Evolutionary conservation across 164 flowering plant genomes (phyloP).

Genomic region (Chloranthus sessilifolius): DNA sequence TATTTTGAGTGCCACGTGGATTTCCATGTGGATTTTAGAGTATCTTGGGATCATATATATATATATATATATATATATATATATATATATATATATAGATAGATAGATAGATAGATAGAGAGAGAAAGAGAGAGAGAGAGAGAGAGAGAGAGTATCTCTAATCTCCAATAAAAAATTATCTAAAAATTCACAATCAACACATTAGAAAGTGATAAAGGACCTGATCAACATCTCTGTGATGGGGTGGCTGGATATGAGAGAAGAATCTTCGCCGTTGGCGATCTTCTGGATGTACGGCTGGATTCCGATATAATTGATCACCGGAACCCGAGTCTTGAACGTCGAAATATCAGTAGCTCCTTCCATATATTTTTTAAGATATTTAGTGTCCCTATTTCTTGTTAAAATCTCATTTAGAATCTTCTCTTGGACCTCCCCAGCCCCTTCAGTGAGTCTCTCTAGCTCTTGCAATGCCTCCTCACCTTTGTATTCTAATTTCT

Average conservation of each 20-base stretch:
- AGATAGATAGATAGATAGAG: not conserved
- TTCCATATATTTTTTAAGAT: slow-evolving; percentile 43
- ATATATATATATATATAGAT: not conserved
- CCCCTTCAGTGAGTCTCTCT: slow-evolving; percentile 43
- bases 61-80: not conserved
- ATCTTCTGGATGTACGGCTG: slow-evolving; percentile 67
- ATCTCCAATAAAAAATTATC: no score
- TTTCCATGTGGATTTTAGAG: no score
- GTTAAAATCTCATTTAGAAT: slow-evolving; percentile 49
- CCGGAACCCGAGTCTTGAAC: slow-evolving; percentile 54
- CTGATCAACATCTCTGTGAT: slow-evolving; percentile 78
- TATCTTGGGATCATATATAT: not conserved
- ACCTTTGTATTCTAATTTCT: slow-evolving; percentile 71
- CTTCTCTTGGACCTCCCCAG: slow-evolving; percentile 51
- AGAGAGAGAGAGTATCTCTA: not conserved
- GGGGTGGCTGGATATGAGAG: slow-evolving; percentile 55
- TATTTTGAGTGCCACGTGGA: no score
- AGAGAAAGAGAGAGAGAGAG: not conserved
- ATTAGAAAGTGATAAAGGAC: slow-evolving; percentile 22
- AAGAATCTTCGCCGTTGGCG: slow-evolving; percentile 60
- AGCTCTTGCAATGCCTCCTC: slow-evolving; percentile 57
- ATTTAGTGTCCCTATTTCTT: slow-evolving; percentile 54
- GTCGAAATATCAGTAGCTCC: slow-evolving; percentile 33
- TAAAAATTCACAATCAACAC: no score
- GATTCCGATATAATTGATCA: slow-evolving; percentile 43